A percentile compares a stretch with the other conserved stretches of the same genome.
Evolutionary conservation across 208 protist genomes (phyloP).

Genomic region (Crithidia acanthocephali): DNA sequence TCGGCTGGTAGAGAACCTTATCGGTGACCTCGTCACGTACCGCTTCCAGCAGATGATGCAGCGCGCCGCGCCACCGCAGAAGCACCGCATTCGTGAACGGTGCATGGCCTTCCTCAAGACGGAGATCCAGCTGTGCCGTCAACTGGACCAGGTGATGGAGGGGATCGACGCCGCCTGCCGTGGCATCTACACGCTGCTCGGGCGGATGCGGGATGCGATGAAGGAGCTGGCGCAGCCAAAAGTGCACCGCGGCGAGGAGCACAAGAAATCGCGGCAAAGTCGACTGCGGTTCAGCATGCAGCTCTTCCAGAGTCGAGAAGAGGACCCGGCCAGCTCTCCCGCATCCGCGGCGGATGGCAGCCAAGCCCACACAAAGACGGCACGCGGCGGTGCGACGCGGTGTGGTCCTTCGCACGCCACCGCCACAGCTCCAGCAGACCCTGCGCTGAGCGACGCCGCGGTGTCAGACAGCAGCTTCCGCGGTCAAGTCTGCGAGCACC

Average conservation of each 20-base stretch:
- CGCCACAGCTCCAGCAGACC: background rate
- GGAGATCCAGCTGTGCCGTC: conserved; percentile 40
- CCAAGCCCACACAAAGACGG: background rate
- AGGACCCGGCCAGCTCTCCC: background rate
- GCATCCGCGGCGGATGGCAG: background rate
- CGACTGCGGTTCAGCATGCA: conserved; percentile 21
- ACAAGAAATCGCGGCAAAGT: conserved; percentile 28
- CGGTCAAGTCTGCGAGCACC: conserved; percentile 41
- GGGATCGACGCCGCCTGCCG: conserved; percentile 33
- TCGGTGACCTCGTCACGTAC: conserved; percentile 46
- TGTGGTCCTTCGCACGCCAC: background rate
- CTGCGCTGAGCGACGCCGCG: conserved; percentile 12
- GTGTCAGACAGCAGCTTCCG: conserved; percentile 36
- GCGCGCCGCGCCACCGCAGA: conserved; percentile 37
- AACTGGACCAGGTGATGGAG: conserved; percentile 42
- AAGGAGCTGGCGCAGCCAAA: conserved; percentile 32
- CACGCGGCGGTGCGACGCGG: conserved; percentile 10
- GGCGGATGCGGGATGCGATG: conserved; percentile 23
- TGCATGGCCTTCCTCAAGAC: conserved; percentile 36
- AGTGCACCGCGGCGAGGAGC: conserved; percentile 24
- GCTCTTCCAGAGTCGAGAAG: conserved; percentile 14
- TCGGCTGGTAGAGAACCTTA: conserved; percentile 41
- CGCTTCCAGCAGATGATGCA: conserved; percentile 43
- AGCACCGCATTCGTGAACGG: conserved; percentile 27
- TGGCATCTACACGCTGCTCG: conserved; percentile 23